Conservation (phyloP, 345 rosid species). For the Euphorbia tirucalli region DNA sequence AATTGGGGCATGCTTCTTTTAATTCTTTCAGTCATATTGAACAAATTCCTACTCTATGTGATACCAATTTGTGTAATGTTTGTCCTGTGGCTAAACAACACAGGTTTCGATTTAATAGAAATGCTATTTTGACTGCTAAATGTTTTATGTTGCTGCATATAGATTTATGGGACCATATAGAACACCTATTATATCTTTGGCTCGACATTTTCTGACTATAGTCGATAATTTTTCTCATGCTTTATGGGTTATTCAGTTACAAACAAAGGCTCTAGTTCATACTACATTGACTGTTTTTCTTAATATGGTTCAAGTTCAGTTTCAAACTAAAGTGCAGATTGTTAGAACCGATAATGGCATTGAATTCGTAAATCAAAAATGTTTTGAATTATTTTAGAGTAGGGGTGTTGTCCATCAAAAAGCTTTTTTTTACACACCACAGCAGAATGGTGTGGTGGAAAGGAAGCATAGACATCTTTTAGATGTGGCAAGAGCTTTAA, state of each 20-base stretch:
- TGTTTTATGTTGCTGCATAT: neutral
- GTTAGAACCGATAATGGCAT: neutral
- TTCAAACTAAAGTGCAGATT: neutral
- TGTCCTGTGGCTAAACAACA: no score
- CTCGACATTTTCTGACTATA: neutral
- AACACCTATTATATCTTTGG: neutral
- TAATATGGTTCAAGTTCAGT: neutral
- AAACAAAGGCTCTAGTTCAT: neutral
- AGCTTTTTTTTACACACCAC: neutral
- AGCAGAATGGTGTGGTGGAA: neutral
- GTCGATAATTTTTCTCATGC: neutral
- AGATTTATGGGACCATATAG: neutral
- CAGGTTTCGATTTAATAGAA: no score
- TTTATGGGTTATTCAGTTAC: neutral
- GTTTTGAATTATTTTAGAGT: neutral
- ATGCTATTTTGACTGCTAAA: no score
- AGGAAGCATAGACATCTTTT: neutral
- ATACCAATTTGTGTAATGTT: no score
- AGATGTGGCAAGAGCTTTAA: neutral
- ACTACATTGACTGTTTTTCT: neutral
- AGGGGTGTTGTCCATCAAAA: neutral
- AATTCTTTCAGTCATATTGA: no score
- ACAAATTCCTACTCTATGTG: no score
- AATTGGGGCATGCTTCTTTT: no score
- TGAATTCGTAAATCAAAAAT: neutral